A percentile compares a stretch with the other conserved stretches of the same genome.
phyloP scores from a whole-genome alignment of 2,329 filamentous ascomycete species.

The Peltaster fructicola region DNA sequence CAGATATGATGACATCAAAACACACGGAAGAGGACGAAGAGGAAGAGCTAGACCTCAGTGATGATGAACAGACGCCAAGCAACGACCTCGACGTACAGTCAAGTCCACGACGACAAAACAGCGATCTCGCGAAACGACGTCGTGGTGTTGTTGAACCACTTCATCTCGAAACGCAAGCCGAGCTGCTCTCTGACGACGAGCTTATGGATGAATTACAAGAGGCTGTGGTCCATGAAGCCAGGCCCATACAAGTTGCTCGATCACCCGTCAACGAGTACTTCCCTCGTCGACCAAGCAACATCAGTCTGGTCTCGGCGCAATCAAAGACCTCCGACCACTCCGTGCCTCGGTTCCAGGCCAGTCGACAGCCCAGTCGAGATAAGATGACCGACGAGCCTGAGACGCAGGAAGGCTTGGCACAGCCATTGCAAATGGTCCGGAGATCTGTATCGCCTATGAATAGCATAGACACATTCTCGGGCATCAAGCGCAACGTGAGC shows the following conservation, averaged over 20 bases:
- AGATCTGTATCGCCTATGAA: constrained; percentile 15
- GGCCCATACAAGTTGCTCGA: constrained; percentile 59
- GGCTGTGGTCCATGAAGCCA: constrained; percentile 69
- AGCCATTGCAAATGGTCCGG: no score
- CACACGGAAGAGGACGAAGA: no score
- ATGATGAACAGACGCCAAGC: no score
- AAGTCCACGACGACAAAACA: constrained; percentile 9
- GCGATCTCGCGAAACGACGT: constrained; percentile 21
- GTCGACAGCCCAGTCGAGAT: neutral
- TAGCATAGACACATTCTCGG: constrained; percentile 17
- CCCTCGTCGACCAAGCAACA: constrained; percentile 19
- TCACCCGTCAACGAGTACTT: constrained; percentile 55
- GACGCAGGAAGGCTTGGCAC: constrained; percentile 1
- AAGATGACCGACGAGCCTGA: no score
- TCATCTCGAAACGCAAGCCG: constrained; percentile 20
- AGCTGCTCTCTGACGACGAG: constrained; percentile 43
- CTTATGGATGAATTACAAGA: constrained; percentile 62
- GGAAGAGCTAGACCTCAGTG: no score
- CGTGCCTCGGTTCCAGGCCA: constrained; percentile 1
- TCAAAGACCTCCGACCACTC: constrained; percentile 11
- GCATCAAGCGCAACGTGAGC: constrained; percentile 56
- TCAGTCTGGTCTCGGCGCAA: no score
- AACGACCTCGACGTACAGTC: no score
- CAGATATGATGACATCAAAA: no score
- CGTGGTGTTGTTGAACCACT: constrained; percentile 23